Evolutionary conservation across 352 stramenopile species (phyloP), one percentile per base, ranked within the genome.

Genomic region (Pythium dissimile): DNA sequence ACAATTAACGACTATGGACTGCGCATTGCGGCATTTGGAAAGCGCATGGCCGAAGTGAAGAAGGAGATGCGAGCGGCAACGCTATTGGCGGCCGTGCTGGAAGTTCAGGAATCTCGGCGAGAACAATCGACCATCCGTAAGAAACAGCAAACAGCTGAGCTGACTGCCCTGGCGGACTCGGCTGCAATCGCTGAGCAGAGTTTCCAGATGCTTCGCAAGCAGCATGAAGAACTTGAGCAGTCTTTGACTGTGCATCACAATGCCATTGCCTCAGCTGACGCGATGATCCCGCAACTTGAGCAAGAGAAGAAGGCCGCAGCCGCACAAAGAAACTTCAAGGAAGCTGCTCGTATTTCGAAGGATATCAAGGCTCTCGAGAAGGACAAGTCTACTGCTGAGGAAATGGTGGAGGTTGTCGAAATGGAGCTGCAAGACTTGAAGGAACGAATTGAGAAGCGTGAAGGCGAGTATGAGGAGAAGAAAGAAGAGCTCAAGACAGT

Each of bases 351-450:
- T 18, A 87, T 94, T 20, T 92, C 84, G 4, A 92, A 94, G 53
- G 84, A 92, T 42, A 92, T 94, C 51, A 94, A 94, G 67, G 77
- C 78, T 16, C 48, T 94, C 3, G 84, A 94, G 63, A 94, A 94
- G 43, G 84, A 94, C 65, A 78, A 84, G 23, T 67, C 69, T 13
- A 87, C 72, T 1, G 84, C 84, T 0, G 84, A 94, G 58, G 84
- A 92, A 37, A 88, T 85, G 77, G 81, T 92, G 15, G 78, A 92
- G 58, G 79, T 89, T 31, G 75, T 91, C 1, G 80, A 87, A 28
- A 92, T 91, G 80, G 84, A 92, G 48, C 71, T 94, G 3, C 72
- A 90, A 54, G 84, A 94, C 27, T 44, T 91, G 18, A 78, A 78
- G 41, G 82, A 91, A 39, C 75, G 77, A 15, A 89, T 94, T 42